phyloP scores from a whole-genome alignment of 495 filamentous ascomycete species.

The Talaromyces trachyspermus region DNA sequence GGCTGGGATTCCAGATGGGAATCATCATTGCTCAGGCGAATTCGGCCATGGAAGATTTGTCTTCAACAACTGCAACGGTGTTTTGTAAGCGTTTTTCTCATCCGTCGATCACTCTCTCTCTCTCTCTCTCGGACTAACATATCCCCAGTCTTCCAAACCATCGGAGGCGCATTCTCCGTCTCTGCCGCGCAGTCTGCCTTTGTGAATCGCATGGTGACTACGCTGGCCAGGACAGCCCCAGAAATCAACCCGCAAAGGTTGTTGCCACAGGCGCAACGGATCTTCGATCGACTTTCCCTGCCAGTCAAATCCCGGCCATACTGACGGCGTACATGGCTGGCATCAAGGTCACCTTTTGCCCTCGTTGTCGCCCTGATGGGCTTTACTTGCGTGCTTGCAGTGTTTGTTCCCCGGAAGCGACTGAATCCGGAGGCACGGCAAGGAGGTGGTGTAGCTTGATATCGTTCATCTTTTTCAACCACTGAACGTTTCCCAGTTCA shows the following conservation, averaged over 20 bases:
- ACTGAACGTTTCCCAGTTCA: no score
- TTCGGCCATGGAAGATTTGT: conserved; percentile 35
- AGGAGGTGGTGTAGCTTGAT: no score
- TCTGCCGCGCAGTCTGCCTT: conserved; percentile 72
- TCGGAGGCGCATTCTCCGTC: conserved; percentile 61
- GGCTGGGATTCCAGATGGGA: conserved; percentile 40
- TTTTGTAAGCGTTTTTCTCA: no score
- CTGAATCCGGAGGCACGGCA: no score
- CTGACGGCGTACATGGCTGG: no score
- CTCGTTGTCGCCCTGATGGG: no score
- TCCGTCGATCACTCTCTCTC: no score
- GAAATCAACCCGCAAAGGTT: neutral
- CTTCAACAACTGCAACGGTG: conserved; percentile 45
- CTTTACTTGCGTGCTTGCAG: no score
- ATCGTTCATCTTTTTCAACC: no score
- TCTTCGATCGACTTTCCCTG: neutral
- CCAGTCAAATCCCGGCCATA: neutral
- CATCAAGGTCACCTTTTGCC: no score
- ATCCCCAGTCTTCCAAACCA: conserved; percentile 32
- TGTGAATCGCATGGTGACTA: conserved; percentile 59
- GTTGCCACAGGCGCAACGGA: neutral
- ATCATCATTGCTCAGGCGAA: conserved; percentile 34
- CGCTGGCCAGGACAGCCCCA: neutral
- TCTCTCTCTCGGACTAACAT: no score
- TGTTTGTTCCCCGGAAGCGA: no score